A percentile compares a stretch with the other conserved stretches of the same genome.
phyloP scores from a whole-genome alignment of 2,329 filamentous ascomycete genomes.

The Monosporascus sp. region DNA sequence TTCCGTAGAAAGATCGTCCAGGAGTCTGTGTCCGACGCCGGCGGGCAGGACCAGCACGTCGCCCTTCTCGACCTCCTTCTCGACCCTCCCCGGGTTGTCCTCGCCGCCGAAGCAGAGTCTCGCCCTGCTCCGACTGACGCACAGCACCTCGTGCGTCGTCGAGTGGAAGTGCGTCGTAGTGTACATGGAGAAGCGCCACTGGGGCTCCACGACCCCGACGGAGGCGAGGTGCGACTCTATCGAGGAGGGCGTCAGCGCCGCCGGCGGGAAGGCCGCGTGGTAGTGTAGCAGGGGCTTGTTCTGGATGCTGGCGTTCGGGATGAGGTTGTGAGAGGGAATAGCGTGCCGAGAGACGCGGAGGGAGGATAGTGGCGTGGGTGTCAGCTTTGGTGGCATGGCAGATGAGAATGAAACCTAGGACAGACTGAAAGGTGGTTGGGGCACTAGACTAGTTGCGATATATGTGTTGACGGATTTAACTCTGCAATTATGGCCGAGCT shows the following conservation, averaged over 20 bases:
- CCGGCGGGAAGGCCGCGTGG: conserved; percentile 48
- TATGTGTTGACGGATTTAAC: too few relatives aligned
- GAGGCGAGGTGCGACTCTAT: conserved; percentile 52
- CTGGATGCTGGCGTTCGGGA: conserved; percentile 63
- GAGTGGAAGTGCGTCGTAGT: conserved; percentile 61
- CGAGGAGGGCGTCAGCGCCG: conserved; percentile 32
- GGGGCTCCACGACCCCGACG: conserved; percentile 52
- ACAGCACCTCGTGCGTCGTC: conserved; percentile 63
- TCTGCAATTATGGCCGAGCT: too few relatives aligned
- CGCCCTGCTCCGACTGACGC: conserved; percentile 53
- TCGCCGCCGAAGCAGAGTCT: conserved; percentile 64
- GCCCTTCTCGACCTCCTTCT: conserved; percentile 50
- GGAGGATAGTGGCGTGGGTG: conserved; percentile 35
- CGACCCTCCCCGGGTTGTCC: conserved; percentile 51
- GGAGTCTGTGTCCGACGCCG: conserved; percentile 58
- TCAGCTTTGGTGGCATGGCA: conserved; percentile 10
- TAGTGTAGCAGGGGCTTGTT: conserved; percentile 63
- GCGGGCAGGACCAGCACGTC: conserved; percentile 64
- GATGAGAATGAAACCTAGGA: not conserved
- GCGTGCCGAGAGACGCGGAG: conserved; percentile 53
- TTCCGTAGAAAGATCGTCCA: conserved; percentile 43
- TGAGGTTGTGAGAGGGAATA: conserved; percentile 51
- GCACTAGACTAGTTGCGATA: too few relatives aligned
- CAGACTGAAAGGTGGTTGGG: too few relatives aligned
- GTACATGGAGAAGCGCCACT: conserved; percentile 70